These are phyloP conservation scores for Bonia amplexicaulis DNA, from an alignment of 176 grass and related monocot species.

Conservation along the genomic window DNA sequence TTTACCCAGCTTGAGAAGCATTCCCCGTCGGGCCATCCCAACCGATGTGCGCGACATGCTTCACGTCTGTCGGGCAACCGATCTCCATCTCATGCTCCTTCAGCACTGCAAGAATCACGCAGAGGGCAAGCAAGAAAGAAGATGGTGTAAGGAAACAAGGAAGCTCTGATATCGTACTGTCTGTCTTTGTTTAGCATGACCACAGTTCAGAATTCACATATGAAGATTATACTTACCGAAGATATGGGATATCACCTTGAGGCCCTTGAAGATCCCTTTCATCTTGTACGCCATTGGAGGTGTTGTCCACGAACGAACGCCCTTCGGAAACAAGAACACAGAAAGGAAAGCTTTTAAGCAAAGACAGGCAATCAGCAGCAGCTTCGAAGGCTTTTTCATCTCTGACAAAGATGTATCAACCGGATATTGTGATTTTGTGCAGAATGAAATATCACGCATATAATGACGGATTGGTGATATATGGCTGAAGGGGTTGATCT, in stretches of 20 bases:
- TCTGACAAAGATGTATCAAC: conserved; percentile 33
- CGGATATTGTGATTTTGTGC: neutral
- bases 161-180: neutral
- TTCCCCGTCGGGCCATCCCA: conserved; percentile 34
- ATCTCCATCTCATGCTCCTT: conserved; percentile 85
- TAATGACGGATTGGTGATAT: neutral
- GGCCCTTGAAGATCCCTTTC: conserved; percentile 73
- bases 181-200: neutral
- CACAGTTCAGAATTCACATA: neutral
- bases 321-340: conserved; percentile 9
- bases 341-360: neutral
- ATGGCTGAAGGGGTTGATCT: neutral
- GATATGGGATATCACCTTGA: conserved; percentile 71
- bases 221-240: conserved; percentile 33
- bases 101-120: conserved; percentile 23
- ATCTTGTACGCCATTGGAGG: conserved; percentile 60
- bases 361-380: neutral
- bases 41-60: conserved; percentile 71
- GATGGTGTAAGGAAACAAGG: neutral
- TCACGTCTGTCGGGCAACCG: conserved; percentile 57
- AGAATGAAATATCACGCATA: neutral
- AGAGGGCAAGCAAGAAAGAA: neutral
- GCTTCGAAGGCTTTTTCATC: conserved; percentile 19
- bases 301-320: neutral
- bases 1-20: conserved; percentile 61